These are phyloP conservation scores for Ocimum tenuiflorum DNA, from an alignment of 257 asterid species.

Conservation along the genomic window DNA sequence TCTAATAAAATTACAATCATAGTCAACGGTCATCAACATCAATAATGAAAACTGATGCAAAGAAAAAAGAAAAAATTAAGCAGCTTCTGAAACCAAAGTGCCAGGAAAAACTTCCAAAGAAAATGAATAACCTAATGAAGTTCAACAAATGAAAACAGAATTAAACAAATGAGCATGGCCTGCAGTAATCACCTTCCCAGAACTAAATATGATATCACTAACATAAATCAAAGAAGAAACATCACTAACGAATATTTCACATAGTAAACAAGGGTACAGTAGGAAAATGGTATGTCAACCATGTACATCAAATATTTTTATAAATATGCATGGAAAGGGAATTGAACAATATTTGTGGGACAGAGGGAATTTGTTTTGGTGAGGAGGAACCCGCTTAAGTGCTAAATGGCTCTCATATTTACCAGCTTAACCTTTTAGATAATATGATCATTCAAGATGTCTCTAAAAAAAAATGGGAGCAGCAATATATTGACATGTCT, in stretches of 20 bases:
- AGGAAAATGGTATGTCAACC: no score
- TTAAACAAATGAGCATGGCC: not conserved
- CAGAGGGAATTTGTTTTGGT: not conserved
- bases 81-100: conserved; percentile 1
- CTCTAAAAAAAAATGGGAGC: not conserved
- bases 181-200: not conserved
- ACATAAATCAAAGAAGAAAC: not conserved
- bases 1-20: conserved; percentile 40
- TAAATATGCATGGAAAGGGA: no score
- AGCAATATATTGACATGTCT: not conserved
- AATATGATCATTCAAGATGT: not conserved
- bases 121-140: conserved; percentile 1
- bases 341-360: not conserved
- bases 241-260: not conserved
- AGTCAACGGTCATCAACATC: conserved; percentile 14
- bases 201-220: not conserved
- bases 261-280: not conserved
- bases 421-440: not conserved
- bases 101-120: conserved; percentile 2
- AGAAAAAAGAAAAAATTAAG: conserved; percentile 4
- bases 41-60: conserved; percentile 6
- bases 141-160: not conserved
- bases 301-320: no score
- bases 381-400: not conserved
- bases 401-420: not conserved